phyloP scores from a whole-genome alignment of 225 moss, liverwort and hornwort species.

The Sphagnum contortum region DNA sequence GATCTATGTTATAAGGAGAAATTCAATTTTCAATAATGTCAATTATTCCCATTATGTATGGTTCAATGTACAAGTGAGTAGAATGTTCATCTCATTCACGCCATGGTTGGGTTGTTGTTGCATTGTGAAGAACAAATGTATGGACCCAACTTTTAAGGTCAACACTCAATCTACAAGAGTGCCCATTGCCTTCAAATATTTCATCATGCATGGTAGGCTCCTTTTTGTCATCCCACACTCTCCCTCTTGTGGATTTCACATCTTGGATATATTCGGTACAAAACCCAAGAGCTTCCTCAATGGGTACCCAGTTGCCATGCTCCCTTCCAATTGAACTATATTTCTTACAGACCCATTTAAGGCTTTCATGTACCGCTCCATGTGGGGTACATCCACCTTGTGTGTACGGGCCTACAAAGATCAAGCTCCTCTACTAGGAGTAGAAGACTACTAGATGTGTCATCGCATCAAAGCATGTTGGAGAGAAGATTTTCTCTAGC shows the following conservation, averaged over 20 bases:
- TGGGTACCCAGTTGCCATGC: constrained; percentile 1
- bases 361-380: too few species aligned
- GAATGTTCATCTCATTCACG: too few species aligned
- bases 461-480: constrained; percentile 3
- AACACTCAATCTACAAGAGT: neutral
- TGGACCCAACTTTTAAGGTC: neutral
- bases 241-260: neutral
- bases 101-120: too few species aligned
- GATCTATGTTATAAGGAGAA: too few species aligned
- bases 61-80: too few species aligned
- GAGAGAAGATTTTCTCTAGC: neutral
- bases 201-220: neutral
- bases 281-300: constrained; percentile 4
- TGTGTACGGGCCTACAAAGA: neutral
- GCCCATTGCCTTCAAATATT: neutral
- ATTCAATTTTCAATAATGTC: too few species aligned
- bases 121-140: neutral
- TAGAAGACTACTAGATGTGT: constrained; percentile 1
- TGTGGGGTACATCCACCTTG: neutral
- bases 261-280: neutral
- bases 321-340: neutral
- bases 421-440: constrained; percentile 2
- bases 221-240: constrained; percentile 2
- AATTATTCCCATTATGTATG: too few species aligned
- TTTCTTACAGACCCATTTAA: neutral